These are phyloP conservation scores for Trametes cinnabarina DNA, from an alignment of 768 basidiomycete genomes.

Conservation along the genomic window DNA sequence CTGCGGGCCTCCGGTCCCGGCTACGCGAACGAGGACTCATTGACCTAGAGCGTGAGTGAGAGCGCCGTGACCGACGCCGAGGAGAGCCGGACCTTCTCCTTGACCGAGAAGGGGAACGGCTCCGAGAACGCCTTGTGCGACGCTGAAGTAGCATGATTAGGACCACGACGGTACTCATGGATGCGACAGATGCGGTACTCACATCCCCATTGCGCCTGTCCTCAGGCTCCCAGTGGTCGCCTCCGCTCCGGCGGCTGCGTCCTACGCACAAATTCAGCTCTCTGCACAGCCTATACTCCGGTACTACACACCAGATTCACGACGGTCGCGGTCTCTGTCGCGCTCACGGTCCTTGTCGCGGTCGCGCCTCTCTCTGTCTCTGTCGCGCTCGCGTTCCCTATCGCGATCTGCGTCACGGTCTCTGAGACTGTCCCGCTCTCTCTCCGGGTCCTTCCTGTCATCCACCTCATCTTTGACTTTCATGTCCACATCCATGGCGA, in stretches of 20 bases:
- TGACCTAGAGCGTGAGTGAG: constrained; percentile 48
- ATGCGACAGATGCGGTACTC: constrained; percentile 29
- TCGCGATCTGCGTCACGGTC: constrained; percentile 46
- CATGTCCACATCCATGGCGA: constrained; percentile 77
- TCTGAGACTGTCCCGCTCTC: constrained; percentile 40
- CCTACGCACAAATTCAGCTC: constrained; percentile 33
- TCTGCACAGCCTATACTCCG: constrained; percentile 2
- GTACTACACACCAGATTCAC: constrained; percentile 53
- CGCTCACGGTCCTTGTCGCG: constrained; percentile 25
- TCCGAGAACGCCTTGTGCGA: constrained; percentile 45
- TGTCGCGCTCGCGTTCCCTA: constrained; percentile 32
- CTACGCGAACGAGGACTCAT: constrained; percentile 54
- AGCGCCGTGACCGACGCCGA: constrained; percentile 58
- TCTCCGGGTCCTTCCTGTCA: constrained; percentile 51
- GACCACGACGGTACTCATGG: constrained; percentile 6
- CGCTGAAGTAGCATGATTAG: constrained; percentile 11
- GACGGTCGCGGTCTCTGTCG: constrained; percentile 47
- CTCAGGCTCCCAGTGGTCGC: constrained; percentile 86
- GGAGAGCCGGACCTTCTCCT: constrained; percentile 65
- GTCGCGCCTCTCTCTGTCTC: constrained; percentile 36
- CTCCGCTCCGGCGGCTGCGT: constrained; percentile 42
- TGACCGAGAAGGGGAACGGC: constrained; percentile 13
- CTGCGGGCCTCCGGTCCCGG: constrained; percentile 58
- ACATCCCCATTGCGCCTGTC: constrained; percentile 73
- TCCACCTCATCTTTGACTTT: constrained; percentile 72